A percentile compares a stretch with the other conserved stretches of the same genome.
Conservation (phyloP, 371 early-diverging fungal genomes). For the Mucor indicus region DNA sequence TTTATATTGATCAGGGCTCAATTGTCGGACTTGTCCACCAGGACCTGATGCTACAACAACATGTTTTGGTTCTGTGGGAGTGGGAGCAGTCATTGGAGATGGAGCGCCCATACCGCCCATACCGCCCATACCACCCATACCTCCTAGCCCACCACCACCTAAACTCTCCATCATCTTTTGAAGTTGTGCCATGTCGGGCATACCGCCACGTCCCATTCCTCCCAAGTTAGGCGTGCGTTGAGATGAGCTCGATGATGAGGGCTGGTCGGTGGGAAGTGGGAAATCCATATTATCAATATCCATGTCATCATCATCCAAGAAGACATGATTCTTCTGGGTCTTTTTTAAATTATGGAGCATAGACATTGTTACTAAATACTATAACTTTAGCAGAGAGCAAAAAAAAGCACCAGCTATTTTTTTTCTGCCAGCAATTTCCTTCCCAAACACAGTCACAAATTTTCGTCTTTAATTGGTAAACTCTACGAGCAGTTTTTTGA, state of each 20-base stretch:
- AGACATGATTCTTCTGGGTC: constrained; percentile 36
- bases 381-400: too few species aligned
- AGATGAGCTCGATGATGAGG: constrained; percentile 10
- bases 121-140: constrained; percentile 10
- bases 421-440: too few species aligned
- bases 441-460: too few species aligned
- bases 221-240: not conserved
- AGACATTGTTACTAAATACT: constrained; percentile 27
- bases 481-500: too few species aligned
- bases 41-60: constrained; percentile 37
- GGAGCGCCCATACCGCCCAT: not conserved
- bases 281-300: constrained; percentile 73
- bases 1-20: constrained; percentile 43
- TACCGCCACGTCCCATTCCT: constrained; percentile 11
- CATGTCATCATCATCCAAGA: constrained; percentile 46
- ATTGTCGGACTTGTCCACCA: constrained; percentile 25
- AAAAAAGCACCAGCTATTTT: not conserved
- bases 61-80: constrained; percentile 3
- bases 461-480: too few species aligned
- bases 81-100: not conserved
- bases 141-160: not conserved
- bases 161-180: constrained; percentile 27
- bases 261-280: constrained; percentile 46
- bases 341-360: constrained; percentile 47
- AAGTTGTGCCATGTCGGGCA: constrained; percentile 31